phyloP scores from a whole-genome alignment of 179 eudicot species.

The Drosera spatulata region DNA sequence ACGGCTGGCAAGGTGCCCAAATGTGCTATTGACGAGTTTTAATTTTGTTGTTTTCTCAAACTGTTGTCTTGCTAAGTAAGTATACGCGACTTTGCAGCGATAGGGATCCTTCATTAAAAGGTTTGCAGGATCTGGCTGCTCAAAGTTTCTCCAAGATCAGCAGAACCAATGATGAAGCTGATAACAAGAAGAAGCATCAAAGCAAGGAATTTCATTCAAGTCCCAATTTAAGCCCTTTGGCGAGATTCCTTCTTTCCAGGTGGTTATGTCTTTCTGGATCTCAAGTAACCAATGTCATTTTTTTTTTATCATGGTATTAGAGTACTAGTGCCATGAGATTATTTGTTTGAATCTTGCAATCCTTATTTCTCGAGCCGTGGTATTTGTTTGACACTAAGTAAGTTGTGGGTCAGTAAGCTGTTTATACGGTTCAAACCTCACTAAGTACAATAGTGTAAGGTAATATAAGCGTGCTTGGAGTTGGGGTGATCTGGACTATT shows the following conservation, averaged over 20 bases:
- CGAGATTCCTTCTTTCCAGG: slow-evolving; percentile 83
- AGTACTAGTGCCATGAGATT: not conserved
- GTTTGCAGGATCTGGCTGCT: slow-evolving; percentile 67
- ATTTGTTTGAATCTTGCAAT: no score
- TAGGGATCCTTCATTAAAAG: slow-evolving; percentile 61
- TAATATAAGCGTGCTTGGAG: no score
- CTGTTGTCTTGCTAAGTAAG: slow-evolving; percentile 1
- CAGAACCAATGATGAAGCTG: slow-evolving; percentile 35
- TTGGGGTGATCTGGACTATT: no score
- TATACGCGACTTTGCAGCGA: slow-evolving; percentile 38
- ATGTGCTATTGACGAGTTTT: not conserved
- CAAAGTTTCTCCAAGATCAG: slow-evolving; percentile 42
- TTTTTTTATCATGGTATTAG: not conserved
- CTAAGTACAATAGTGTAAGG: no score
- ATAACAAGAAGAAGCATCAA: slow-evolving; percentile 41
- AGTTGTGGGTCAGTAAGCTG: no score
- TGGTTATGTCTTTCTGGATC: slow-evolving; percentile 6
- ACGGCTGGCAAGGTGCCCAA: slow-evolving; percentile 80
- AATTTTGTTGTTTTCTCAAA: not conserved
- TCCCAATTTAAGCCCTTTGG: slow-evolving; percentile 70
- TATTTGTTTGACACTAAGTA: no score
- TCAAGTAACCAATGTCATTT: not conserved
- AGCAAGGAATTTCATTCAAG: slow-evolving; percentile 48
- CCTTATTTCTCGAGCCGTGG: no score
- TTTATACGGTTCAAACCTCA: no score